Evolutionary conservation across 2,329 filamentous ascomycete genomes (phyloP).

Genomic region (Colletotrichum echinochloae): DNA sequence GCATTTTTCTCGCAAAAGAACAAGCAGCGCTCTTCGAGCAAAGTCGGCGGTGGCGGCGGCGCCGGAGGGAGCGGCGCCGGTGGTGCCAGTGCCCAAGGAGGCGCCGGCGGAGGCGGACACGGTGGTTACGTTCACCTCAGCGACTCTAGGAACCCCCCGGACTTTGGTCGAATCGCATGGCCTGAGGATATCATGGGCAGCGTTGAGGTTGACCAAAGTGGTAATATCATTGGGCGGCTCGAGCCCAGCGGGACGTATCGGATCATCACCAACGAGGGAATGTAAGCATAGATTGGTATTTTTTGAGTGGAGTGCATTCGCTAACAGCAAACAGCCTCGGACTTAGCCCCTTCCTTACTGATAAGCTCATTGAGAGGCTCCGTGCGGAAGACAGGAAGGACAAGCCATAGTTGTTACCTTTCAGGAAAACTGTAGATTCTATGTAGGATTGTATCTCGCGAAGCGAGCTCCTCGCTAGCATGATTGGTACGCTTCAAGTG

Average conservation of each 20-base stretch:
- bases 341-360: conserved; percentile 65
- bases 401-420: conserved; percentile 8
- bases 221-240: conserved; percentile 68
- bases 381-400: conserved; percentile 61
- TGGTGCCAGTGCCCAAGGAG: conserved; percentile 71
- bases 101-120: conserved; percentile 68
- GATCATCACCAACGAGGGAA: conserved; percentile 73
- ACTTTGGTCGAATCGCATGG: conserved; percentile 76
- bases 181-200: conserved; percentile 78
- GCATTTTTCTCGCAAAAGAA: conserved; percentile 61
- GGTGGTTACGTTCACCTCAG: conserved; percentile 75
- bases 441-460: too few relatives aligned
- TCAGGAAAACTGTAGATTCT: background rate
- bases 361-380: conserved; percentile 65
- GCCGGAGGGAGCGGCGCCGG: conserved; percentile 62
- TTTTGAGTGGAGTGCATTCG: background rate
- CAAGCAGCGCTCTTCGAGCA: conserved; percentile 48
- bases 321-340: conserved; percentile 59
- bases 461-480: background rate
- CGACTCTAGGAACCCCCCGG: conserved; percentile 72
- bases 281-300: conserved; percentile 62
- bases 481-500: background rate
- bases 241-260: conserved; percentile 73
- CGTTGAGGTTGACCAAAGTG: conserved; percentile 70
- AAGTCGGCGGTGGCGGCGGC: conserved; percentile 54